Percentiles rank a stretch among this genome's conserved stretches.
Evolutionary conservation across 2,329 filamentous ascomycete genomes (phyloP).

Genomic region (Fusarium sp.): DNA sequence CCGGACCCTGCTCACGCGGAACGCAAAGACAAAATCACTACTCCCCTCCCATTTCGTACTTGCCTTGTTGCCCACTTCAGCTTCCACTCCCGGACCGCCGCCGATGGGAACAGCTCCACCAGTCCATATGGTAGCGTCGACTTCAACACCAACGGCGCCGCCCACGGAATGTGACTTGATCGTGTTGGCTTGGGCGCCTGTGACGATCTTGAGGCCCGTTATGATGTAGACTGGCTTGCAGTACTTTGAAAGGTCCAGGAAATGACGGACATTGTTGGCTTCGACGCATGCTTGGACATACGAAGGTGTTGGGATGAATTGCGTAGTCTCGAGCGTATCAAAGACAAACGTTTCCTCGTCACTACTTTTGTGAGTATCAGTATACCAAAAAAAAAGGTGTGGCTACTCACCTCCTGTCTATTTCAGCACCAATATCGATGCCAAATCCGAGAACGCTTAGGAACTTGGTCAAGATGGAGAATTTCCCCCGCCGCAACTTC

Average conservation of each 20-base stretch:
- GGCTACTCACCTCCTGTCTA: background rate
- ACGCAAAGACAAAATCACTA: constrained; percentile 23
- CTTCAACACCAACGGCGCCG: background rate
- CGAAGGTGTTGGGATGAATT: constrained; percentile 4
- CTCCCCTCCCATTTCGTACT: constrained; percentile 7
- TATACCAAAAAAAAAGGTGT: rapidly evolving
- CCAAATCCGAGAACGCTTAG: constrained; percentile 5
- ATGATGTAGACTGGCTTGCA: constrained; percentile 24
- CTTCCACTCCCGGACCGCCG: background rate
- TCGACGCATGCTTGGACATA: constrained; percentile 18
- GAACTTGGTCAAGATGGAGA: constrained; percentile 14
- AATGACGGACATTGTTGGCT: background rate
- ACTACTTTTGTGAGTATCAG: background rate
- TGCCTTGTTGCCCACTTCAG: background rate
- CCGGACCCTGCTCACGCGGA: constrained; percentile 7
- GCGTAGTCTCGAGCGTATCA: constrained; percentile 3
- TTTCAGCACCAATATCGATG: constrained; percentile 7
- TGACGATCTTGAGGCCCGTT: constrained; percentile 14
- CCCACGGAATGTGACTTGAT: background rate
- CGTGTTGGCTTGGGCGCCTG: constrained; percentile 4
- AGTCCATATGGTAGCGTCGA: background rate
- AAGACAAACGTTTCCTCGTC: constrained; percentile 16
- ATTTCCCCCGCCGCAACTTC: constrained; percentile 3
- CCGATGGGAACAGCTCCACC: background rate
- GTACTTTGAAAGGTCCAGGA: background rate